Conservation (phyloP, 2,329 filamentous ascomycete species). For the Diaporthe longicolla region DNA sequence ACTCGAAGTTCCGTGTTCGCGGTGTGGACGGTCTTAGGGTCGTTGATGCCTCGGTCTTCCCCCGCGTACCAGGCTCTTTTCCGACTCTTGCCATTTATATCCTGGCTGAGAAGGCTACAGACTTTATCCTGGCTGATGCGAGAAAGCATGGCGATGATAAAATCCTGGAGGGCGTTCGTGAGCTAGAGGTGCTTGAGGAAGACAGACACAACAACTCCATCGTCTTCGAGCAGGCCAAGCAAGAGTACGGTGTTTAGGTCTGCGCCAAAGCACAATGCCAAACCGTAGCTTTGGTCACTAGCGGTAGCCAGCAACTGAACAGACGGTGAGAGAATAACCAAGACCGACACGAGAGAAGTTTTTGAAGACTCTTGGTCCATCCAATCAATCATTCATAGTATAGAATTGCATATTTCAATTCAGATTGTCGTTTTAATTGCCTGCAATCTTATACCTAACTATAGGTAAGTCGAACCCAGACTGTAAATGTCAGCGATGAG, state of each 20-base stretch:
- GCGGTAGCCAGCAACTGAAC: too few species aligned
- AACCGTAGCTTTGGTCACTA: too few species aligned
- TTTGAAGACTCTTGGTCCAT: too few species aligned
- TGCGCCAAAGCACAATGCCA: neutral
- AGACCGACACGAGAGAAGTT: too few species aligned
- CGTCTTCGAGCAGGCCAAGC: slow-evolving; percentile 9
- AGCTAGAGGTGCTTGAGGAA: slow-evolving; percentile 27
- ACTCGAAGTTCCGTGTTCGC: slow-evolving; percentile 31
- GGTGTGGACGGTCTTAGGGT: slow-evolving; percentile 25
- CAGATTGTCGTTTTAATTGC: too few species aligned
- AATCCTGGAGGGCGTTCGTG: slow-evolving; percentile 22
- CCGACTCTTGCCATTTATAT: slow-evolving; percentile 26
- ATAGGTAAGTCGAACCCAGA: too few species aligned
- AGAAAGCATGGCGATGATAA: slow-evolving; percentile 40
- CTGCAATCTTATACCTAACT: too few species aligned
- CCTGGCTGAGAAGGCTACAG: slow-evolving; percentile 25
- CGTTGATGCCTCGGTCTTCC: slow-evolving; percentile 23
- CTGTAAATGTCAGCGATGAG: too few species aligned
- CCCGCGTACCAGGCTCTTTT: slow-evolving; percentile 21
- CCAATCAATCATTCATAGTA: too few species aligned
- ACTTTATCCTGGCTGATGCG: slow-evolving; percentile 13
- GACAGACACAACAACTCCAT: slow-evolving; percentile 18
- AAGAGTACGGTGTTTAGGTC: neutral
- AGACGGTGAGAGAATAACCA: too few species aligned
- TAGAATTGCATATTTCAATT: too few species aligned